phyloP scores from a whole-genome alignment of 345 rosid species.

The Brassica napus region Da-Ae NC_063446.1:57029001-57029500 shows the following conservation, averaged over 20 bases:
- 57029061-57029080: slow-evolving; percentile 38
- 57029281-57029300: slow-evolving; percentile 30
- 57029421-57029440: slow-evolving; percentile 46
- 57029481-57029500: slow-evolving; percentile 32
- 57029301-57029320: slow-evolving; percentile 34
- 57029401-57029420: slow-evolving; percentile 29
- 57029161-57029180: slow-evolving; percentile 38
- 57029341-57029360: slow-evolving; percentile 37
- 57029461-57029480: slow-evolving; percentile 39
- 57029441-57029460: slow-evolving; percentile 37
- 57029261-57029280: slow-evolving; percentile 17
- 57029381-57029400: slow-evolving; percentile 31
- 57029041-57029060: slow-evolving; percentile 32
- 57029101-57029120: slow-evolving; percentile 50
- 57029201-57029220: slow-evolving; percentile 29
- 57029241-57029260: slow-evolving; percentile 21
- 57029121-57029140: slow-evolving; percentile 49
- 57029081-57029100: slow-evolving; percentile 45
- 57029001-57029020: slow-evolving; percentile 26
- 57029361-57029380: slow-evolving; percentile 31
- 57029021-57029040: slow-evolving; percentile 27
- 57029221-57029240: slow-evolving; percentile 25
- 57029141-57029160: slow-evolving; percentile 37
- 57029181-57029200: slow-evolving; percentile 38
- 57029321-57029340: slow-evolving; percentile 36